Base-by-base conservation (phyloP, 2,329 filamentous ascomycete genomes). In the Annulohypoxylon truncatum region DNA sequence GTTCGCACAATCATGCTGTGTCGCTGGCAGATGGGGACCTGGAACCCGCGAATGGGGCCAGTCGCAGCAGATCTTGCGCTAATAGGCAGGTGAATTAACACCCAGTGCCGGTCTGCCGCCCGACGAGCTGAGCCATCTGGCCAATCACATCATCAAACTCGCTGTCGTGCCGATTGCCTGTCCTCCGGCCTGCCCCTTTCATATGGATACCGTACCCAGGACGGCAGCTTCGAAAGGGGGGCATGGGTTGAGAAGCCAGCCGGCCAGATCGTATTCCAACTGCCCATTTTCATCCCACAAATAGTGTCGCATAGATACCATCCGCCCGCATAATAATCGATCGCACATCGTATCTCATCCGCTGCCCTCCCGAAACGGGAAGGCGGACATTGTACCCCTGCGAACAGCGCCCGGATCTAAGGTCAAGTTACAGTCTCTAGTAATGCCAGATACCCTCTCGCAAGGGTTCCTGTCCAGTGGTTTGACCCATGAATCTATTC, bases 11-110 rank as follows among this genome's bases (percentile, higher is more conserved):
- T 42, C 38, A n/a, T n/a, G 40, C 40, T 15, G 35, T 38, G n/a
- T 3, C 8, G 31, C 12, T 33, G 12, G 31, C 31, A 15, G 12
- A 38, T 40, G 9, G 40, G 18, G 12, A 10, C 12, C 22, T 47
- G 20, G 15, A 4, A 28, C 12, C 42, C 22, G 22, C 22, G 22
- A 53, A 12, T 40, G 24, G 35, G 33, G n/a, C 22, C 12, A n/a
- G 31, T 44, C 10, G 29, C 20, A 28, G 61, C 18, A 60, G 64
- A 69, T 67, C 67, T 67, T 69, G 61, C 64, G 55, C 4, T 51
- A 58, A 69, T 67, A 65, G 61, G 67, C 61, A 69, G 67, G 67
- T 69, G 58, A 56, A 57, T 59, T 31, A 5, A 51, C 24, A 15
- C 51, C 26, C 35, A 64, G n/a, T 31, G 57, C 42, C 58, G 64